Percentiles rank a stretch among this genome's conserved stretches.
Conservation (phyloP, 306 rosid genomes). For the Pyrus pyrifolia region DNA sequence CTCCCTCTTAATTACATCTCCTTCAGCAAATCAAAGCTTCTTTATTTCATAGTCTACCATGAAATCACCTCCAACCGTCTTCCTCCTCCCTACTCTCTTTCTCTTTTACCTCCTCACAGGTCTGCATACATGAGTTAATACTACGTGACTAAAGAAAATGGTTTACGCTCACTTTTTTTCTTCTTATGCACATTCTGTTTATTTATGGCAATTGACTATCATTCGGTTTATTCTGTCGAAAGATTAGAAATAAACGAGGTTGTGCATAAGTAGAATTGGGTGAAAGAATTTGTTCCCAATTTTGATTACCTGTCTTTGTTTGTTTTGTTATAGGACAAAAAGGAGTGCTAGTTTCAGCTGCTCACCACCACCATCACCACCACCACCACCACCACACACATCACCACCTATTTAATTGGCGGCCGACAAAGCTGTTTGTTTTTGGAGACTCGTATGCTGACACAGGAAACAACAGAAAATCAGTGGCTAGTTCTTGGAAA, state of each 20-base stretch:
- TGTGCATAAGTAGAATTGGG: neutral
- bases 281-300: neutral
- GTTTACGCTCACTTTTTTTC: neutral
- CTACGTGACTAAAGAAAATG: neutral
- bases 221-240: neutral
- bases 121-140: neutral
- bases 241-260: neutral
- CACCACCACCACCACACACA: constrained; percentile 4
- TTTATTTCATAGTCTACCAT: neutral
- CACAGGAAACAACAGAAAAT: constrained; percentile 42
- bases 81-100: constrained; percentile 7
- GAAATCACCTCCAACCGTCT: constrained; percentile 11
- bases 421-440: constrained; percentile 36
- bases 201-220: neutral
- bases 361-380: neutral
- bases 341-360: constrained; percentile 2
- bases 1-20: neutral
- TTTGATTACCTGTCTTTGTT: neutral
- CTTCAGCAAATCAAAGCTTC: neutral
- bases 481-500: constrained; percentile 36
- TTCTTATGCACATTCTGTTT: neutral
- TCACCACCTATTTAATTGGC: constrained; percentile 7
- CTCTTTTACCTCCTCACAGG: constrained; percentile 7
- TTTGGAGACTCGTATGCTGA: constrained; percentile 49
- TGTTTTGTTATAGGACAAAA: neutral